Base-by-base conservation (phyloP, 2,329 filamentous ascomycete species). In the Ophiostoma populinum region DNA sequence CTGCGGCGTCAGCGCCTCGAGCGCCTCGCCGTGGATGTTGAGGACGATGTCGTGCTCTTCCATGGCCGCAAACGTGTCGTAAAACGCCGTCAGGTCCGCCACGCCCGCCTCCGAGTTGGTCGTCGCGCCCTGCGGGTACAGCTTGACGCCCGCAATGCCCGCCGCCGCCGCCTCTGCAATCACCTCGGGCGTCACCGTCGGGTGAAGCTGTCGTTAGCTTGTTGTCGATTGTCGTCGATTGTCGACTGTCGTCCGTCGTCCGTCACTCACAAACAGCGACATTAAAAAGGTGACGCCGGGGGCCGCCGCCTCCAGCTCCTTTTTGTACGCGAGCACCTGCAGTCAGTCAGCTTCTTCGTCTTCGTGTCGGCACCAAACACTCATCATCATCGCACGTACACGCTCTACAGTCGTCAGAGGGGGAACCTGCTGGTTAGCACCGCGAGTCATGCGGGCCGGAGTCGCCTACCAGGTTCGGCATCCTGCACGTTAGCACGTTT, bases 1-100 rank as follows among this genome's bases (percentile, higher is more conserved):
- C 19, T 51, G 53, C 6, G 58, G 76, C 1, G 42, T 42, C 11
- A 45, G 41, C 1, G 43, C 40, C 38, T 45, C 43, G 20, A 45
- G 25, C n/a, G 77, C 71, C 57, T 94, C 87, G 44, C 86, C 87
- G 53, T 95, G 86, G n/a, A 95, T 62, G 57, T 94, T 94, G 27
- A 56, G 49, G 13, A 56, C 49, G 51, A 93, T 63, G 45, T 76
- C 74, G 45, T 85, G 71, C 40, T 75, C 60, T 51, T 93, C 79
- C 86, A 95, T 94, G 44, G 81, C 80, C n/a, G 66, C 69, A 50
- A 95, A 92, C 11, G 87, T 80, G 6, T 73, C 70, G 50, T 80
- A 79, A 57, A 82, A 87, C 21, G 64, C 57, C 40, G 74, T 70
- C 48, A 81, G 71, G 38, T 72, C 68, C 12, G 78, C 59, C 17